Evolutionary conservation across 495 filamentous ascomycete genomes (phyloP).

Genomic region (Parmelia sp.): DNA sequence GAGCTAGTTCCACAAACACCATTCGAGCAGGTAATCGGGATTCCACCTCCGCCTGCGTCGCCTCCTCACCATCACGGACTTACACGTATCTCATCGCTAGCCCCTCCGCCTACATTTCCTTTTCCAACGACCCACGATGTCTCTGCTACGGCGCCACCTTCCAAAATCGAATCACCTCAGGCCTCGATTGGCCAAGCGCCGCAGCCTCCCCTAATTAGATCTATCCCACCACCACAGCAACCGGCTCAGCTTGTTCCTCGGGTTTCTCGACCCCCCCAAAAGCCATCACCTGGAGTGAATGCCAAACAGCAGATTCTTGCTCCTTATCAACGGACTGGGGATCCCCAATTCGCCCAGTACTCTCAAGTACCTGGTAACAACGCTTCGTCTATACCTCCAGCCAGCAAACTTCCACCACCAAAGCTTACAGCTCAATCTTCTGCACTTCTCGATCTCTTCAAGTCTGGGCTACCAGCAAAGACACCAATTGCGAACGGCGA

Average conservation of each 20-base stretch:
- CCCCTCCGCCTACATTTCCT: conserved; percentile 43
- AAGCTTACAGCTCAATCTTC: conserved; percentile 59
- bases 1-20: conserved; percentile 34
- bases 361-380: conserved; percentile 36
- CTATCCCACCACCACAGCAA: conserved; percentile 27
- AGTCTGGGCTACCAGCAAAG: conserved; percentile 28
- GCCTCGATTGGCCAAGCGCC: not conserved
- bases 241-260: conserved; percentile 20
- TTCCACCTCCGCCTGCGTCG: conserved; percentile 33
- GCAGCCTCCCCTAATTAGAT: conserved; percentile 18
- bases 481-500: not conserved
- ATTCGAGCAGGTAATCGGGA: conserved; percentile 36
- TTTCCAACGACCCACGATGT: conserved; percentile 26
- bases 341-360: conserved; percentile 44
- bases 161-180: not conserved
- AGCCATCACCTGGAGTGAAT: conserved; percentile 18
- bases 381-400: conserved; percentile 46
- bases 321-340: conserved; percentile 49
- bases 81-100: conserved; percentile 31
- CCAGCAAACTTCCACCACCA: conserved; percentile 52
- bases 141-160: conserved; percentile 14
- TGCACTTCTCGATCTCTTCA: conserved; percentile 60
- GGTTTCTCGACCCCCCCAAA: not conserved
- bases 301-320: conserved; percentile 33
- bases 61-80: conserved; percentile 38